Conservation (phyloP, 305 asterid genomes). For the Fraxinus sp. region DNA sequence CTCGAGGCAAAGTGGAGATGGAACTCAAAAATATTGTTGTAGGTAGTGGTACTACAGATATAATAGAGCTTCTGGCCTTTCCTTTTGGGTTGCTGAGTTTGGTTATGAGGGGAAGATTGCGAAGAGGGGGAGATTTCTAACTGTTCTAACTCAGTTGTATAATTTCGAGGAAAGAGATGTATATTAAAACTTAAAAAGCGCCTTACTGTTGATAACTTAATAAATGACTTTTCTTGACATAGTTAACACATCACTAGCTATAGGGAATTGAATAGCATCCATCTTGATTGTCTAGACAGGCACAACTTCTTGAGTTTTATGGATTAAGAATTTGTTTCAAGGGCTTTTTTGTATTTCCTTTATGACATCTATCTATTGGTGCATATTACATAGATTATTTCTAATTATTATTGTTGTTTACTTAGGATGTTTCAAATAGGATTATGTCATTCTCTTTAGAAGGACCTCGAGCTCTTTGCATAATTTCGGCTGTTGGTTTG, state of each 20-base stretch:
- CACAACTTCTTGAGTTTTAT: not conserved
- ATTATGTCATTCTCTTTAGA: constrained; percentile 66
- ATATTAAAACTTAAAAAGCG: not conserved
- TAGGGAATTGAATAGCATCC: not conserved
- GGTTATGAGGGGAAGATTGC: not conserved
- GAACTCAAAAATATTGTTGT: not conserved
- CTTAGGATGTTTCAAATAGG: constrained; percentile 74
- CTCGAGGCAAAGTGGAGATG: not conserved
- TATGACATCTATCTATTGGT: not conserved
- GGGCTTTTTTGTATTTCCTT: not conserved
- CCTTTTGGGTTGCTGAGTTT: not conserved
- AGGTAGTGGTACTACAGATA: not conserved
- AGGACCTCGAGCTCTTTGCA: constrained; percentile 82
- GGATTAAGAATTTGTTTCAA: not conserved
- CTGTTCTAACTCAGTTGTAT: not conserved
- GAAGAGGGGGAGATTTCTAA: not conserved
- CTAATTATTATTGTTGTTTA: constrained; percentile 23
- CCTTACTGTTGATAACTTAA: not conserved
- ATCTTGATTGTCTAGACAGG: not conserved
- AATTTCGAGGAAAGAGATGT: not conserved
- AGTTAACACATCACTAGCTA: not conserved
- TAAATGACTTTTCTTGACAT: not conserved
- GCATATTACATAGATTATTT: not conserved
- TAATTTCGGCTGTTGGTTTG: constrained; percentile 70
- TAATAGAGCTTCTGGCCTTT: not conserved